phyloP scores from a whole-genome alignment of 768 basidiomycete genomes.

The Kondoa subrosea region DNA sequence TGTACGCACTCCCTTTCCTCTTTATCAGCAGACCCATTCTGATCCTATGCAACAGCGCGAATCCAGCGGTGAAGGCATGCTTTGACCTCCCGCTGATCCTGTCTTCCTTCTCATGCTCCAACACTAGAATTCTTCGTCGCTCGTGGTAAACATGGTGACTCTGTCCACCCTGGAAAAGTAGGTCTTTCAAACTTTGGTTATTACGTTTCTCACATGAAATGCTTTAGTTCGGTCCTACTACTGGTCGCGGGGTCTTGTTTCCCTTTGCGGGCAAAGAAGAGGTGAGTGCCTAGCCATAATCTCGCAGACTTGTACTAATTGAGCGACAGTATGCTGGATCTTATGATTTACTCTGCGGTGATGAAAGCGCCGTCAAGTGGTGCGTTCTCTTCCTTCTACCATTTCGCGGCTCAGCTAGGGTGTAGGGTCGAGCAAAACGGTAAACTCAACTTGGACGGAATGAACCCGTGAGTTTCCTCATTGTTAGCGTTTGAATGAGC shows the following conservation, averaged over 20 bases:
- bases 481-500: background rate
- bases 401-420: background rate
- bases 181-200: background rate
- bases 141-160: background rate
- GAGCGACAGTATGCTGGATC: background rate
- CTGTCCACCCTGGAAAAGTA: background rate
- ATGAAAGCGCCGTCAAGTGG: constrained; percentile 18
- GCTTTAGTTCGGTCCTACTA: background rate
- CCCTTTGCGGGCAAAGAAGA: background rate
- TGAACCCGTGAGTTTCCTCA: background rate
- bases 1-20: background rate
- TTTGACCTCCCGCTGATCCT: too few relatives aligned
- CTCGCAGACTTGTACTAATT: too few relatives aligned
- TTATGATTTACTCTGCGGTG: constrained; percentile 16
- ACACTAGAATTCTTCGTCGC: background rate
- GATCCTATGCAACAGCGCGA: background rate
- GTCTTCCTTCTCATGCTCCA: too few relatives aligned
- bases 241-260: background rate
- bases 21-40: background rate
- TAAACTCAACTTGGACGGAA: background rate
- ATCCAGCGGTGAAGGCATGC: background rate
- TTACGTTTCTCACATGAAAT: too few relatives aligned
- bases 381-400: background rate
- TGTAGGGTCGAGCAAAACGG: background rate
- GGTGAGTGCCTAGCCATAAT: too few relatives aligned